phyloP scores from a whole-genome alignment of 73 alveolate genomes.

The Symbiodinium pilosum region DNA sequence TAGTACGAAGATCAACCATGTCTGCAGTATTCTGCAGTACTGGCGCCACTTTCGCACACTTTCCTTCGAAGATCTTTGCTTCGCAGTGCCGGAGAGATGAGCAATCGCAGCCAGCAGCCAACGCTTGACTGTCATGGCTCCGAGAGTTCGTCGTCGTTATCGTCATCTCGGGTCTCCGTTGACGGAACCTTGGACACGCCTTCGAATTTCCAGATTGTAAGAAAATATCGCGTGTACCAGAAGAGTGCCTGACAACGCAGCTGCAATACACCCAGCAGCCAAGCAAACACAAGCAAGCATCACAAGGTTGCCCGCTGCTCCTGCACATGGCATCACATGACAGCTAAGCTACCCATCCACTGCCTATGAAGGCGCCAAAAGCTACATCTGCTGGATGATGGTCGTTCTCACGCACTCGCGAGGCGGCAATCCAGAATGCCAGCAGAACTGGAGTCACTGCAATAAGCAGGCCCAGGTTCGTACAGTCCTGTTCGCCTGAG shows the following conservation, averaged over 20 bases:
- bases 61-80: not conserved
- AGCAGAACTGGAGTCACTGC: constrained; percentile 25
- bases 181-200: not conserved
- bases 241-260: constrained; percentile 23
- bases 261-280: no score
- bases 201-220: not conserved
- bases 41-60: no score
- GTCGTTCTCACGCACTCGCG: constrained; percentile 73
- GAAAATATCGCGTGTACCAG: constrained; percentile 74
- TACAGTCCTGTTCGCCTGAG: constrained; percentile 14
- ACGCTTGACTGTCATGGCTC: no score
- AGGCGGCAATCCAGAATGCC: constrained; percentile 85
- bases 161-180: not conserved
- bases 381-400: constrained; percentile 89
- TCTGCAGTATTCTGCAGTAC: no score
- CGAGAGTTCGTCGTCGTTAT: no score
- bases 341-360: constrained; percentile 36
- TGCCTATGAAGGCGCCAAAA: constrained; percentile 45
- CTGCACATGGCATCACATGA: not conserved
- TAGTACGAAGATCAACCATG: no score
- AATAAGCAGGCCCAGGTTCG: constrained; percentile 25
- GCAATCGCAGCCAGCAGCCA: not conserved
- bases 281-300: not conserved
- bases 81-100: not conserved
- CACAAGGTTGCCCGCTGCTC: no score